phyloP scores from a whole-genome alignment of 805 yeast genomes.

The Barnettozyma sucrosica region DNA sequence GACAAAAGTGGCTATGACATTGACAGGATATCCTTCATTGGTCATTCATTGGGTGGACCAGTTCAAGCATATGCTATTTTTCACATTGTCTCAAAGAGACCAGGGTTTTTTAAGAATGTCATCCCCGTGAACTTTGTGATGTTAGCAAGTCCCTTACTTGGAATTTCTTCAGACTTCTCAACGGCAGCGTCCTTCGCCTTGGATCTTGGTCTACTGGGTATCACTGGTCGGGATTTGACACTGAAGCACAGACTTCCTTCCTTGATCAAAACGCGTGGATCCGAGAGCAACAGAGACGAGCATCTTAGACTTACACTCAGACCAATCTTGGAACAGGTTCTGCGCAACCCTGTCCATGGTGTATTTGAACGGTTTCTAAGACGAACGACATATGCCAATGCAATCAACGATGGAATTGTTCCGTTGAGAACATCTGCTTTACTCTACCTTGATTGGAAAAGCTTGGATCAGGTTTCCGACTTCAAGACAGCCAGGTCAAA shows the following conservation, averaged over 20 bases:
- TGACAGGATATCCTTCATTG: slow-evolving; percentile 72
- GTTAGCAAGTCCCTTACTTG: slow-evolving; percentile 84
- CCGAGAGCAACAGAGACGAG: not conserved
- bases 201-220: slow-evolving; percentile 85
- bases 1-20: slow-evolving; percentile 42
- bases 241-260: slow-evolving; percentile 39
- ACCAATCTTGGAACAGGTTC: slow-evolving; percentile 71
- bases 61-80: slow-evolving; percentile 89
- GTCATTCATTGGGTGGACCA: slow-evolving; percentile 92
- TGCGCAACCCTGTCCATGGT: slow-evolving; percentile 66
- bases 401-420: slow-evolving; percentile 90
- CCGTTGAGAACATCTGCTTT: slow-evolving; percentile 88
- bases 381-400: slow-evolving; percentile 85
- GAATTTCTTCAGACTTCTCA: slow-evolving; percentile 85
- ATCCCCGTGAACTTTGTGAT: slow-evolving; percentile 76
- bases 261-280: slow-evolving; percentile 12
- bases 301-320: slow-evolving; percentile 27
- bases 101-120: slow-evolving; percentile 59
- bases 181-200: slow-evolving; percentile 76
- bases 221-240: slow-evolving; percentile 87
- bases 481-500: slow-evolving; percentile 12
- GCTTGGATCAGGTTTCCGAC: slow-evolving; percentile 46
- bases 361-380: slow-evolving; percentile 57
- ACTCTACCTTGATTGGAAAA: slow-evolving; percentile 80
- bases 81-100: slow-evolving; percentile 53